Base-by-base conservation (phyloP, 176 grass and related monocot species). In the Aegilops tauschii region DNA sequence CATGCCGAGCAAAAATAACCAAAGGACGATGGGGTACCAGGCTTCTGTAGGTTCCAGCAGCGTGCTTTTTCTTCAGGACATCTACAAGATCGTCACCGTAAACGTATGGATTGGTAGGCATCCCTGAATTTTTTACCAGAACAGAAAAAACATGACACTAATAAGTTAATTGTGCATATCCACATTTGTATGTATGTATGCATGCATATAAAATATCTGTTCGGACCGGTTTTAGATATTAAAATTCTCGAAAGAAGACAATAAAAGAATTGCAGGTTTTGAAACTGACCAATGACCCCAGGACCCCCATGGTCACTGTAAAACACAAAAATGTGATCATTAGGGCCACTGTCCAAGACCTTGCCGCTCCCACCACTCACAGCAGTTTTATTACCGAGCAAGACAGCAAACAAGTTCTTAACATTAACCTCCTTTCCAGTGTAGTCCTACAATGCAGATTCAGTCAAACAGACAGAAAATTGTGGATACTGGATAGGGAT, bases 271-370 rank as follows among this genome's bases (percentile, higher is more conserved):
- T 1, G 30, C 13, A 71, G 77, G 80, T 78, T 83, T 28, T 20
- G n/a, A 79, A 39, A 89, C 95, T 59, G 56, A 98, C 95, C 95
- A 73, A 98, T 86, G 77, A 98, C 91, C 17, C 95, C 93, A n/a
- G 93, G 89, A 63, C 93, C 95, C 9, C 95, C 95, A 61, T 98
- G 95, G 75, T 98, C 95, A 84, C 91, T 92, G 84, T 92, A 98
- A 74, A 90, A 98, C 47, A 98, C 77, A 75, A 98, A 98, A 67
- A 98, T 98, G 81, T 95, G 95, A 88, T 98, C 96, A 85, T 95
- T 84, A 49, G 93, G 96, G 31, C 93, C 93, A 79, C 96, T 98
- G 77, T 93, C 81, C 31, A 98, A 69, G 9, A 98, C 95, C 64
- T 98, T 98, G 56, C 91, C 96, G 4, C 93, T 98, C 76, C 96